Evolutionary conservation across 2,329 filamentous ascomycete species (phyloP).

Genomic region (Ceratocystis papillata): DNA sequence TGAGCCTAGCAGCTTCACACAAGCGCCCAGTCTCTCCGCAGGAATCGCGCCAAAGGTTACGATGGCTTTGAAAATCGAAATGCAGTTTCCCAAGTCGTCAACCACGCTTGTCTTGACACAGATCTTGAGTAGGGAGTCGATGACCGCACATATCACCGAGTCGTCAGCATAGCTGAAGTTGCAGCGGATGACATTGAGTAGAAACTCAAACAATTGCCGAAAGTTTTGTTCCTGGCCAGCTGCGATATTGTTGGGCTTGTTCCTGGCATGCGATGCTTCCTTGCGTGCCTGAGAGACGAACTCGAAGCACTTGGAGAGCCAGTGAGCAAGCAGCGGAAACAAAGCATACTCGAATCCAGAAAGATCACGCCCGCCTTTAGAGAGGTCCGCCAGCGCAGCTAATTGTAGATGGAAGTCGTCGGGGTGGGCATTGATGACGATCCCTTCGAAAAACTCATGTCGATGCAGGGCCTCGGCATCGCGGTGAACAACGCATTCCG

Average conservation of each 20-base stretch:
- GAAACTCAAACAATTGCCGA: conserved; percentile 51
- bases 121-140: conserved; percentile 53
- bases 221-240: conserved; percentile 51
- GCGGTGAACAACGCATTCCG: conserved; percentile 52
- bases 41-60: conserved; percentile 64
- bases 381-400: conserved; percentile 51
- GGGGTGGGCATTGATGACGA: conserved; percentile 45
- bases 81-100: conserved; percentile 55
- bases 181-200: conserved; percentile 62
- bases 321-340: conserved; percentile 49
- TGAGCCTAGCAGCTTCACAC: conserved; percentile 59
- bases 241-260: conserved; percentile 22
- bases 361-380: conserved; percentile 50
- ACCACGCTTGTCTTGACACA: conserved; percentile 56
- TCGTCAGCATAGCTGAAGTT: conserved; percentile 60
- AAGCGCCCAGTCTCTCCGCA: conserved; percentile 48
- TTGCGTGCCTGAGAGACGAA: conserved; percentile 43
- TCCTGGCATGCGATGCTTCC: conserved; percentile 34
- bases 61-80: conserved; percentile 57
- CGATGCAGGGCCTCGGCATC: conserved; percentile 56
- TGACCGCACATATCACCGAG: conserved; percentile 47
- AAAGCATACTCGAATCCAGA: conserved; percentile 58
- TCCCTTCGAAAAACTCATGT: conserved; percentile 52
- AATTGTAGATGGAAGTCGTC: conserved; percentile 59
- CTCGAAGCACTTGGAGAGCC: conserved; percentile 48